Evolutionary conservation across 257 asterid species (phyloP).

Genomic region (Capsicum rhomboideum): DNA sequence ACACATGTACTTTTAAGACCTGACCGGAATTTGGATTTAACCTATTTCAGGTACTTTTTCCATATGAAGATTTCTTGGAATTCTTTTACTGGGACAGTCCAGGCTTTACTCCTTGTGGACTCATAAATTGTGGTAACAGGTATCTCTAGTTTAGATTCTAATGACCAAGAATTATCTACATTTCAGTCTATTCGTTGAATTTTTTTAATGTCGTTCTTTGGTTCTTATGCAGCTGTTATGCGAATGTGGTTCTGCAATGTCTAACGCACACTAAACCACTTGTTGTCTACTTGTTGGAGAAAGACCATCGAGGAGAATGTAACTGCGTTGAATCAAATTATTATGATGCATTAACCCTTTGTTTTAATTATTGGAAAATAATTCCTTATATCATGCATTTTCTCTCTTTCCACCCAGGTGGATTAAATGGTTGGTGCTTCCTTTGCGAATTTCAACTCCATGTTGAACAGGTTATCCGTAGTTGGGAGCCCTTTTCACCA

Average conservation of each 20-base stretch:
- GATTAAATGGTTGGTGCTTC: conserved; percentile 82
- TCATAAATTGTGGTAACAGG: conserved; percentile 96
- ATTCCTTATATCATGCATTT: not conserved
- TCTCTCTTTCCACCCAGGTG: conserved; percentile 41
- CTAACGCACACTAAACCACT: conserved; percentile 84
- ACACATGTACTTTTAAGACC: not conserved
- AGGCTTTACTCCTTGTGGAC: conserved; percentile 86
- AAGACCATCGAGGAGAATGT: conserved; percentile 72
- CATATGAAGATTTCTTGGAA: conserved; percentile 68
- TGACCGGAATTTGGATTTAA: conserved; percentile 5
- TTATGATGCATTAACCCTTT: not conserved
- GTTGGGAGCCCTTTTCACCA: conserved; percentile 78
- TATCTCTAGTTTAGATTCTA: not conserved
- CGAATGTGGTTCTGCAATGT: conserved; percentile 89
- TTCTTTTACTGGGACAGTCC: conserved; percentile 63
- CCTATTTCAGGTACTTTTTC: conserved; percentile 65
- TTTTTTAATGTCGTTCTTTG: not conserved
- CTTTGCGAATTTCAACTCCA: conserved; percentile 84
- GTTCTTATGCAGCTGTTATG: conserved; percentile 75
- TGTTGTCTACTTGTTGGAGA: conserved; percentile 74
- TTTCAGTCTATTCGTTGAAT: not conserved
- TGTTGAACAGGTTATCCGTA: conserved; percentile 49
- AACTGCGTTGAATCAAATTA: conserved; percentile 10
- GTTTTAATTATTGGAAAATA: not conserved
- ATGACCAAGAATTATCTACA: not conserved